Conservation (phyloP, 2,329 filamentous ascomycete genomes). For the Aspergillus eucalypticola region DNA sequence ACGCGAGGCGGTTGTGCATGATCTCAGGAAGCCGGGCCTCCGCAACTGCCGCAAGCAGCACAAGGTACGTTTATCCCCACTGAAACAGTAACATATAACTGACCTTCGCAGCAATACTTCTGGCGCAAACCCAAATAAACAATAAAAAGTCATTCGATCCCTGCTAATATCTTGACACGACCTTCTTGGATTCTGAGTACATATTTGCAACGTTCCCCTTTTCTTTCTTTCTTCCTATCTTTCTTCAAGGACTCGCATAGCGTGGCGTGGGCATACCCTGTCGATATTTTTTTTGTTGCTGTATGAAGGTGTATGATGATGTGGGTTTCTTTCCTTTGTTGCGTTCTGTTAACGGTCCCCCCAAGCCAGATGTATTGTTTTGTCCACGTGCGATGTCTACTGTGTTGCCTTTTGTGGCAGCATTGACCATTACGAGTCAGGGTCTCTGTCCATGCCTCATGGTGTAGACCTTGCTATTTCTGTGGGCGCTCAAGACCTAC, state of each 20-base stretch:
- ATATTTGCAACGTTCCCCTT: slow-evolving; percentile 33
- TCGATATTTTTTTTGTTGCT: slow-evolving; percentile 28
- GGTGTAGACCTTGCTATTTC: slow-evolving; percentile 9
- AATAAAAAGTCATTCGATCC: slow-evolving; percentile 7
- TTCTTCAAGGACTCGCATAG: slow-evolving; percentile 39
- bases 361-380: slow-evolving; percentile 9
- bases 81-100: slow-evolving; percentile 16
- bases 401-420: slow-evolving; percentile 1
- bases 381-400: slow-evolving; percentile 13
- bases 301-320: slow-evolving; percentile 27
- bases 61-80: slow-evolving; percentile 66
- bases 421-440: not conserved
- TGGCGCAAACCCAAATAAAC: slow-evolving; percentile 64
- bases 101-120: slow-evolving; percentile 64
- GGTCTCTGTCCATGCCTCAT: not conserved
- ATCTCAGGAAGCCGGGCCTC: slow-evolving; percentile 83
- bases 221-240: slow-evolving; percentile 10
- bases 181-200: slow-evolving; percentile 32
- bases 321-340: slow-evolving; percentile 15
- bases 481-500: not conserved
- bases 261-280: slow-evolving; percentile 46
- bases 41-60: slow-evolving; percentile 91
- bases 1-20: slow-evolving; percentile 78
- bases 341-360: slow-evolving; percentile 9
- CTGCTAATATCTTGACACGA: slow-evolving; percentile 9